Percentiles rank a stretch among this genome's conserved stretches.
These are phyloP conservation scores for Proliferodiscus dingleyae DNA, from an alignment of 2,329 filamentous ascomycete genomes.

Conservation along the genomic window DNA sequence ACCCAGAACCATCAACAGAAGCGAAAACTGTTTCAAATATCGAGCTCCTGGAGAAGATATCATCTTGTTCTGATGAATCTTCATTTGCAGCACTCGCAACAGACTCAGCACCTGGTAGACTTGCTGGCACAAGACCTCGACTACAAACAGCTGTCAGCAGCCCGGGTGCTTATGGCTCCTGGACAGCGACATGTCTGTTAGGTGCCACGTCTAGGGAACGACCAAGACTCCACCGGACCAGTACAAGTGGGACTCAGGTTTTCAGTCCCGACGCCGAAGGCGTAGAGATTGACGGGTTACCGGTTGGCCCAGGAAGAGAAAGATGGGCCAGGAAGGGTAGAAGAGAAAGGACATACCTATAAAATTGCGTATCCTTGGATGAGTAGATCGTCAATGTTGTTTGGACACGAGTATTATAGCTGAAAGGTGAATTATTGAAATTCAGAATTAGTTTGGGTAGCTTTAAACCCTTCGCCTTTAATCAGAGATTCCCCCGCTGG, in stretches of 20 bases:
- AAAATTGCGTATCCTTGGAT: constrained; percentile 1
- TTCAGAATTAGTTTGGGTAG: constrained; percentile 16
- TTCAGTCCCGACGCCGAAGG: constrained; percentile 25
- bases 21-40: no score
- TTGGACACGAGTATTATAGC: no score
- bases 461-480: constrained; percentile 1
- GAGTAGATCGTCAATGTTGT: neutral
- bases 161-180: no score
- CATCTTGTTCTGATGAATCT: no score
- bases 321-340: constrained; percentile 19
- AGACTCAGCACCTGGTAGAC: no score
- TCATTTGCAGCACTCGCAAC: no score
- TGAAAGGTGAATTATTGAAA: constrained; percentile 15
- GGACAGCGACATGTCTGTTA: neutral
- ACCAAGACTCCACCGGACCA: constrained; percentile 20
- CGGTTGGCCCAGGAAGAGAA: constrained; percentile 21
- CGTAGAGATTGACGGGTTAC: constrained; percentile 27
- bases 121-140: no score
- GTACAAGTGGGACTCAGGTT: constrained; percentile 28
- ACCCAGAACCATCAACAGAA: no score
- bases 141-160: no score
- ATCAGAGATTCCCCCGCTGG: neutral
- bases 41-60: no score
- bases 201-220: neutral
- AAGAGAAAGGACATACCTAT: constrained; percentile 26